These are phyloP conservation scores for Fistulinella cinereoalba DNA, from an alignment of 1,284 basidiomycete genomes.

Conservation along the genomic window DNA sequence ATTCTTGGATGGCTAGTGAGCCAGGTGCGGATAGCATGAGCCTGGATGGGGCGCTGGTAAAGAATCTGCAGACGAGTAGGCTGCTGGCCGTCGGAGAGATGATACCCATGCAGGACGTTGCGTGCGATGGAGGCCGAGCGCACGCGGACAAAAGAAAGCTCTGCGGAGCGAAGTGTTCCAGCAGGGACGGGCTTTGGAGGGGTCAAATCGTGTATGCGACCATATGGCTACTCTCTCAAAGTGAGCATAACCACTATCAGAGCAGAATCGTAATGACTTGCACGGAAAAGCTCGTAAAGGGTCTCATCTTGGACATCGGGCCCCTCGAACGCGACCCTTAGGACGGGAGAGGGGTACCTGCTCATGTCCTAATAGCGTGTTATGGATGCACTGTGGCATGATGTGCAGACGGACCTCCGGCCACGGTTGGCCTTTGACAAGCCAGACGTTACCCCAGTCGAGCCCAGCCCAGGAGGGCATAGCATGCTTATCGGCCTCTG, in stretches of 20 bases:
- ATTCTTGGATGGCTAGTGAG: slow-evolving; percentile 83
- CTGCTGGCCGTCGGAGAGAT: slow-evolving; percentile 33
- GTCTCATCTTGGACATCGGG: slow-evolving; percentile 80
- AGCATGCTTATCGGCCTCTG: slow-evolving; percentile 44
- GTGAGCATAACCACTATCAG: slow-evolving; percentile 14
- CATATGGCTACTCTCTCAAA: slow-evolving; percentile 70
- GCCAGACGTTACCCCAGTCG: slow-evolving; percentile 61
- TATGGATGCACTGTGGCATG: background rate
- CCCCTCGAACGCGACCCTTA: slow-evolving; percentile 84
- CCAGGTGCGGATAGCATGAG: slow-evolving; percentile 81
- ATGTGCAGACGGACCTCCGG: slow-evolving; percentile 56
- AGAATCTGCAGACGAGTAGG: slow-evolving; percentile 61
- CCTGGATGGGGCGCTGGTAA: slow-evolving; percentile 76
- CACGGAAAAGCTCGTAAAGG: slow-evolving; percentile 68
- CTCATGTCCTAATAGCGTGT: slow-evolving; percentile 72
- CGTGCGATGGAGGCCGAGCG: slow-evolving; percentile 79
- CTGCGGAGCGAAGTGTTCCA: slow-evolving; percentile 66
- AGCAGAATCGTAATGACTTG: slow-evolving; percentile 34
- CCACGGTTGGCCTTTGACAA: slow-evolving; percentile 83
- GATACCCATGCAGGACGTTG: slow-evolving; percentile 80
- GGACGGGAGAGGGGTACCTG: slow-evolving; percentile 68
- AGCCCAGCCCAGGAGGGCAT: slow-evolving; percentile 65
- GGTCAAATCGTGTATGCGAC: slow-evolving; percentile 70
- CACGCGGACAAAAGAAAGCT: slow-evolving; percentile 59
- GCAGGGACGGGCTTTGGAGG: slow-evolving; percentile 62